Base-by-base conservation (phyloP, 73 alveolate genomes). In the Uronychia setigera region DNA sequence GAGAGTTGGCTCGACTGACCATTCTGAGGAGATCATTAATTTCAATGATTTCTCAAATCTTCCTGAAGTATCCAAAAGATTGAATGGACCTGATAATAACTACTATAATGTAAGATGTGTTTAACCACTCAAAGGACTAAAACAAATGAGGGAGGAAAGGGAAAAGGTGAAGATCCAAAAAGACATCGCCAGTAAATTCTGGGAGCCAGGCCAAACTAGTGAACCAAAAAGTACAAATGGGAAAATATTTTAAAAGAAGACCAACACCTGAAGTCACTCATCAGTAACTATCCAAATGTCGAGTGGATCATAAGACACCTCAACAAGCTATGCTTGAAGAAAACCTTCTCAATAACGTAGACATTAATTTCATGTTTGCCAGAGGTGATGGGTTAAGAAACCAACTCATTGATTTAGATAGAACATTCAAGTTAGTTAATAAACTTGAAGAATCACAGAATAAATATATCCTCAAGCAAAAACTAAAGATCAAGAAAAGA, bases 331-430 rank as follows among this genome's bases (percentile, higher is more conserved):
- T 46, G 5, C 57, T 80, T 19, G 86, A 80, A 58, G 76, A 80
- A 28, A 32, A 58, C 57, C 28, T 80, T 0, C 35, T 80, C 30
- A 76, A 80, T 28, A 76, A 80, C 35, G 58, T 80, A 29, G 86
- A 76, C 19, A 76, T 57, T 1, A 80, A 80, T 58, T 80, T 80
- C 31, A 26, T 80, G 30, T 80, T 80, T 79, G 58, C 35, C 32
- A 30, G 86, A 27, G 86, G 86, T 0, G 57, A 35, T 9, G 86
- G 86, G 1, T 76, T 80, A 11, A 30, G 58, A 58, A 76, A 80
- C 35, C 78, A 76, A 19, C 86, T 80, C 13, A 80, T 80, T 46
- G 86, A 80, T 35, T 35, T 80, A 9, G 79, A 80, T 5, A 1
- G 86, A 58, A 76, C 86, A 0, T 80, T 27, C 58, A 80, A 58